A percentile compares a stretch with the other conserved stretches of the same genome.
Evolutionary conservation across 2,329 filamentous ascomycete genomes (phyloP).

Genomic region (Ceratocystis alfenasii): DNA sequence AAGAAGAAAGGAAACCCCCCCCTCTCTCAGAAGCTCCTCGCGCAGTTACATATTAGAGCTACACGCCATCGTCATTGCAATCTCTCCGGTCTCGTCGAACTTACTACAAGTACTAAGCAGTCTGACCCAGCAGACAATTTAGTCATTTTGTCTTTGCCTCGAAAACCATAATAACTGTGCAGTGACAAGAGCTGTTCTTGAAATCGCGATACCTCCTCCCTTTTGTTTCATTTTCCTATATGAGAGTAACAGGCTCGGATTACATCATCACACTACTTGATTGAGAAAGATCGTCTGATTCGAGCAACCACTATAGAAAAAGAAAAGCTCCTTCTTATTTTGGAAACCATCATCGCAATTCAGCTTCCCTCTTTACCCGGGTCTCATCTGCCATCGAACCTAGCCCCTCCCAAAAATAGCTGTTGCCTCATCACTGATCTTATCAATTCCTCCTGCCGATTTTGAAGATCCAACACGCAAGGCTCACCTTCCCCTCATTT

Average conservation of each 20-base stretch:
- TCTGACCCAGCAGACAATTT: background rate
- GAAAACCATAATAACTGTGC: background rate
- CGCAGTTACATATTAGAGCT: background rate
- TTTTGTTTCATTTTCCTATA: background rate
- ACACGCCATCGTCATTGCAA: constrained; percentile 6
- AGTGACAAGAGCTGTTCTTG: background rate
- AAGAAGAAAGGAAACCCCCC: too few relatives aligned
- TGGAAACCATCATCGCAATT: background rate
- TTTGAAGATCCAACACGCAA: background rate
- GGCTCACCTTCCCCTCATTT: background rate
- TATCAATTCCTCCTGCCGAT: background rate
- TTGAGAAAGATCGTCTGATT: background rate
- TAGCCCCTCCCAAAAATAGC: background rate
- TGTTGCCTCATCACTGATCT: background rate
- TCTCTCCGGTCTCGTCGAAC: background rate
- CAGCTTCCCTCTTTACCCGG: too few relatives aligned
- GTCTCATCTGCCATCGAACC: too few relatives aligned
- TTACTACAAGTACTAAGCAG: constrained; percentile 1
- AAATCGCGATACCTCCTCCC: background rate
- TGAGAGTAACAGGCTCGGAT: background rate
- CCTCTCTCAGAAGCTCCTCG: too few relatives aligned
- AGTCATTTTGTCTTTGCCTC: constrained; percentile 2
- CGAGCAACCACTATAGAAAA: background rate
- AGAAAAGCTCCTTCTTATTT: background rate
- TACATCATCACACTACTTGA: background rate